Conservation (phyloP, 2,329 filamentous ascomycete genomes). For the Aspergillus spinulosporus region DNA sequence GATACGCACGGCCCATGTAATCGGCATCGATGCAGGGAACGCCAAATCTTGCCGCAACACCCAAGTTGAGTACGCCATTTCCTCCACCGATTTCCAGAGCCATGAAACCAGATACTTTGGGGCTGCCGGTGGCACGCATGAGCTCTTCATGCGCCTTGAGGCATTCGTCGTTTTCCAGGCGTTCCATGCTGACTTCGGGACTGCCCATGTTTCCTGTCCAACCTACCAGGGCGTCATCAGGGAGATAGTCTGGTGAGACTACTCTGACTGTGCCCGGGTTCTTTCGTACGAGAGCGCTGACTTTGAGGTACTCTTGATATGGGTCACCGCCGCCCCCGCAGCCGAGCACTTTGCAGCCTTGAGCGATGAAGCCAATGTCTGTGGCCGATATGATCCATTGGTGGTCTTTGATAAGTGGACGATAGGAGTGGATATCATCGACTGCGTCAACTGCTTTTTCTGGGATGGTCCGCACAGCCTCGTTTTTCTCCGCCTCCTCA, state of each 20-base stretch:
- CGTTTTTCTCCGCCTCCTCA: neutral
- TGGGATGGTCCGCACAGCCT: too few species aligned
- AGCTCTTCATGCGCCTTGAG: constrained; percentile 49
- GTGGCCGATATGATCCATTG: constrained; percentile 43
- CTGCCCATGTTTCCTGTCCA: constrained; percentile 61
- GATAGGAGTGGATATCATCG: constrained; percentile 23
- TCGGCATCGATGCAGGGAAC: constrained; percentile 49
- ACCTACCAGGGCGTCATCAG: constrained; percentile 51
- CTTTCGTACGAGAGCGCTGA: neutral
- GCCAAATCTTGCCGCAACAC: constrained; percentile 36
- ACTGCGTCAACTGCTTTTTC: constrained; percentile 7
- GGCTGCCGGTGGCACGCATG: constrained; percentile 36
- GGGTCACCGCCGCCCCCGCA: constrained; percentile 41
- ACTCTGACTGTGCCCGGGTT: constrained; percentile 1
- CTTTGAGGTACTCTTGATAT: constrained; percentile 15
- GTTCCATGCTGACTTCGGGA: constrained; percentile 63
- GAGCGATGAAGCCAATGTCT: constrained; percentile 41
- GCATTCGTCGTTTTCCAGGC: constrained; percentile 58
- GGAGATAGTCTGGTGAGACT: constrained; percentile 36
- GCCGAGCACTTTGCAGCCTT: constrained; percentile 40
- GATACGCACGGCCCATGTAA: constrained; percentile 50
- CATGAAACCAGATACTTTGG: constrained; percentile 36
- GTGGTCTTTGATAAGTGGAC: constrained; percentile 20
- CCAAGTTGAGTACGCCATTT: constrained; percentile 51
- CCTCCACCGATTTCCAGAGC: constrained; percentile 67